Conservation (phyloP, 2,329 filamentous ascomycete genomes). For the Cordyceps militaris region DNA sequence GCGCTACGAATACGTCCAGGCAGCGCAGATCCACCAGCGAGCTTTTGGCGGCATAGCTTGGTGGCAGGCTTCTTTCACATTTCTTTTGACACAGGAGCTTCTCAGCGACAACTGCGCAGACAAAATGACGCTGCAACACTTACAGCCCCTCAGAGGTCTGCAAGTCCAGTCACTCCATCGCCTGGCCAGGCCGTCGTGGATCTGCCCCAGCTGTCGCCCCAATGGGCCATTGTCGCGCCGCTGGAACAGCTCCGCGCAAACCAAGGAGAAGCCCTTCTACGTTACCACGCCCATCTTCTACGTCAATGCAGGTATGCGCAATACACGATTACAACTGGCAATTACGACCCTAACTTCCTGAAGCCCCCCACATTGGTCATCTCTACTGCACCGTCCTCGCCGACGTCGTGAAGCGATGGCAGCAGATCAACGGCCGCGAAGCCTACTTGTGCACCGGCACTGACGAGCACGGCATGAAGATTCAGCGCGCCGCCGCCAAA, state of each 20-base stretch:
- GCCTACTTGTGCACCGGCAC: conserved; percentile 83
- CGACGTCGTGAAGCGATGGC: conserved; percentile 90
- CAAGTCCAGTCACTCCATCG: conserved; percentile 18
- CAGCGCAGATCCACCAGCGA: neutral
- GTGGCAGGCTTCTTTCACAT: no score
- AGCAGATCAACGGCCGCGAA: conserved; percentile 62
- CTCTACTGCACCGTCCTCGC: conserved; percentile 87
- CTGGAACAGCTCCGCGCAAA: conserved; percentile 24
- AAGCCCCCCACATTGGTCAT: conserved; percentile 90
- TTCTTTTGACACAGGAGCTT: neutral
- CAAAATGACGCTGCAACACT: conserved; percentile 24
- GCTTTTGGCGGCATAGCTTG: neutral
- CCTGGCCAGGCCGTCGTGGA: conserved; percentile 19
- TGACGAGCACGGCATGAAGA: conserved; percentile 96
- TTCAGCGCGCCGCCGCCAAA: conserved; percentile 75
- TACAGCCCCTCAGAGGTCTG: conserved; percentile 21
- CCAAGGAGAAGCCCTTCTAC: conserved; percentile 72
- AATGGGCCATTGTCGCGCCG: conserved; percentile 19
- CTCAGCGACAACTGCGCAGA: neutral
- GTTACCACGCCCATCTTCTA: conserved; percentile 97
- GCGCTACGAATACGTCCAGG: neutral
- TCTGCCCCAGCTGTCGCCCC: conserved; percentile 23
- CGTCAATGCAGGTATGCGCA: conserved; percentile 73
- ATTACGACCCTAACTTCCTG: conserved; percentile 10
- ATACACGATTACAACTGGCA: neutral